Percentiles rank a stretch among this genome's conserved stretches.
phyloP scores from a whole-genome alignment of 2,329 filamentous ascomycete species.

The Cytospora piceae region DNA sequence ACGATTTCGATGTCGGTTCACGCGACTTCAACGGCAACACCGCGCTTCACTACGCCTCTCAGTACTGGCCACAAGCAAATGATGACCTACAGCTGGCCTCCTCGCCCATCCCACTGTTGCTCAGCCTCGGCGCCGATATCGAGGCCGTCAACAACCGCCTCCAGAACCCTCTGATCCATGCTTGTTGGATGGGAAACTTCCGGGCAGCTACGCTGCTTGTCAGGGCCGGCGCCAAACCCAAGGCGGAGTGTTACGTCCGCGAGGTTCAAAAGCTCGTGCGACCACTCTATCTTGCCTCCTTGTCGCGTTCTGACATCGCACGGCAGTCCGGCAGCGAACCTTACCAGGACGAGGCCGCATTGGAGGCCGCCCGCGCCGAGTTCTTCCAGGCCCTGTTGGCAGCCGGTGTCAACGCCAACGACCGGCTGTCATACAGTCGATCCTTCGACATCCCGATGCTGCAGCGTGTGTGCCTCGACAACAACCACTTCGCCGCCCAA shows the following conservation, averaged over 20 bases:
- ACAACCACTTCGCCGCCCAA: slow-evolving; percentile 22
- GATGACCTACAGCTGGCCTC: slow-evolving; percentile 26
- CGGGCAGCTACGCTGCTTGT: slow-evolving; percentile 35
- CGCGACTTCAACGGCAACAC: slow-evolving; percentile 34
- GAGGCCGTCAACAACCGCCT: slow-evolving; percentile 33
- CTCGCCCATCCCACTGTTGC: slow-evolving; percentile 31
- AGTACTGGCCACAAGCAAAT: slow-evolving; percentile 27
- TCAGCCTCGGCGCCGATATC: slow-evolving; percentile 34
- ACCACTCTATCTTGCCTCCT: slow-evolving; percentile 34
- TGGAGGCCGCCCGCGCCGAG: slow-evolving; percentile 32
- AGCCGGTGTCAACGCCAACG: slow-evolving; percentile 32
- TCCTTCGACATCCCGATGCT: slow-evolving; percentile 1
- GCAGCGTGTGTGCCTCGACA: slow-evolving; percentile 6
- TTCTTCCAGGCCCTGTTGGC: slow-evolving; percentile 33
- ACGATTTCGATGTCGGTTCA: slow-evolving; percentile 33
- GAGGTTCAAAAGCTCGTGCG: slow-evolving; percentile 22
- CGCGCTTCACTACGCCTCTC: slow-evolving; percentile 34
- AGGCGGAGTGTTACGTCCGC: slow-evolving; percentile 18
- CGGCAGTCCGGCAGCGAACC: slow-evolving; percentile 32
- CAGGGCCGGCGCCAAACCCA: slow-evolving; percentile 33
- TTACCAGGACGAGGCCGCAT: slow-evolving; percentile 32
- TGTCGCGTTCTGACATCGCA: slow-evolving; percentile 33
- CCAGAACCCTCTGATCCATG: slow-evolving; percentile 34
- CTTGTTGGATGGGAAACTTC: slow-evolving; percentile 34
- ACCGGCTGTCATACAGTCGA: slow-evolving; percentile 29